A percentile compares a stretch with the other conserved stretches of the same genome.
These are phyloP conservation scores for Tulasnella sp. DNA, from an alignment of 768 basidiomycete species.

Conservation along the genomic window DNA sequence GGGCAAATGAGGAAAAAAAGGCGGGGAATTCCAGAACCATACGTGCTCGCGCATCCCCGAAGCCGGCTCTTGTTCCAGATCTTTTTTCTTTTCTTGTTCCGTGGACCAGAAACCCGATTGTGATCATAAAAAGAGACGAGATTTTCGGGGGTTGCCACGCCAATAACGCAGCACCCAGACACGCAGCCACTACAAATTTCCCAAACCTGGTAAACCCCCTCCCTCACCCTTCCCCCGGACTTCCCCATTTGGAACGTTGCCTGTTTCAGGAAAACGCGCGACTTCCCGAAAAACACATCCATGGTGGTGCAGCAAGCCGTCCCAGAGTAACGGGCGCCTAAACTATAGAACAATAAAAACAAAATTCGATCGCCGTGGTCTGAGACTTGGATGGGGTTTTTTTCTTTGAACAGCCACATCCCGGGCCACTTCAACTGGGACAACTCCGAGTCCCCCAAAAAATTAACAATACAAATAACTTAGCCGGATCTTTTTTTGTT, in stretches of 20 bases:
- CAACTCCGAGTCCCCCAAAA: not conserved
- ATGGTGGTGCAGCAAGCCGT: not conserved
- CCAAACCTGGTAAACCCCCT: not conserved
- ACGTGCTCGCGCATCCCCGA: not conserved
- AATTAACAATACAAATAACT: no score
- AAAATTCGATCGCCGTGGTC: not conserved
- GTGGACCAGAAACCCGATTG: not conserved
- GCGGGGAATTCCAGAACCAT: conserved; percentile 1
- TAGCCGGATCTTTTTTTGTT: no score
- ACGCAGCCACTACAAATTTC: not conserved
- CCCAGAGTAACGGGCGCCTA: not conserved
- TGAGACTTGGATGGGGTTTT: not conserved
- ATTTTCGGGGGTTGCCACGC: not conserved
- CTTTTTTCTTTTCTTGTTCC: not conserved
- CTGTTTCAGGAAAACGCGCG: not conserved
- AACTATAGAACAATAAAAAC: not conserved
- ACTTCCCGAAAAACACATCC: not conserved
- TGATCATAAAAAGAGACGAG: not conserved
- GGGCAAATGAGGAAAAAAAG: not conserved
- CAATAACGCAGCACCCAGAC: not conserved
- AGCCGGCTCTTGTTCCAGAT: not conserved
- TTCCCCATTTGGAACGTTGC: not conserved
- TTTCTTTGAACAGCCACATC: not conserved
- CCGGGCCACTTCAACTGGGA: not conserved
- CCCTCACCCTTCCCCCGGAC: not conserved